Percentiles rank a stretch among this genome's conserved stretches.
These are phyloP conservation scores for Hansenula lynferdii DNA, from an alignment of 1,139 yeast species.

Conservation along the genomic window DNA sequence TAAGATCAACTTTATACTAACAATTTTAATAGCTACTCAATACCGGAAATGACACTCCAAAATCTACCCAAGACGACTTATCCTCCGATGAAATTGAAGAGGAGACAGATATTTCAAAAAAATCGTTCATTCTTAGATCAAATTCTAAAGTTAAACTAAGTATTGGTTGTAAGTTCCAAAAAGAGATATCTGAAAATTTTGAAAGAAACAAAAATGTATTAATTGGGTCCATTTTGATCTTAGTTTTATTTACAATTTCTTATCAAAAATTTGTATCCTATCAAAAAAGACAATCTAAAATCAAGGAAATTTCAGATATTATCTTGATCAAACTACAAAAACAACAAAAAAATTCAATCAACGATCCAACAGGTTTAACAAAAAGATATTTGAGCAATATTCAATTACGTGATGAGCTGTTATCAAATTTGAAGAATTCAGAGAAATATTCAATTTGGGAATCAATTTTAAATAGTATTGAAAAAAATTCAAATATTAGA, in stretches of 20 bases:
- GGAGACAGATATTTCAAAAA: conserved; percentile 32
- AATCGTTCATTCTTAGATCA: conserved; percentile 61
- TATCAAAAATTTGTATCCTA: conserved; percentile 34
- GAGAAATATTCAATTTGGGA: conserved; percentile 57
- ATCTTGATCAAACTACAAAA: conserved; percentile 42
- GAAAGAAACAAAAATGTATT: conserved; percentile 37
- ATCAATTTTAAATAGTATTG: conserved; percentile 53
- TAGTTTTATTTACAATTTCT: conserved; percentile 23
- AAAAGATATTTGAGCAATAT: conserved; percentile 61
- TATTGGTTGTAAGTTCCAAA: conserved; percentile 54
- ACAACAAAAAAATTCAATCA: conserved; percentile 30
- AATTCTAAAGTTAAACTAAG: conserved; percentile 64
- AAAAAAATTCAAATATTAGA: conserved; percentile 59
- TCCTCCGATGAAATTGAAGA: conserved; percentile 31
- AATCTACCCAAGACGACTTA: conserved; percentile 24
- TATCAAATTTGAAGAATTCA: conserved; percentile 40
- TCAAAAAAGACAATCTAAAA: conserved; percentile 33
- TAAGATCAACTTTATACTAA: conserved; percentile 22
- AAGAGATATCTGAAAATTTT: conserved; percentile 47
- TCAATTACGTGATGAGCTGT: conserved; percentile 70
- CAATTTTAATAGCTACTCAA: conserved; percentile 24
- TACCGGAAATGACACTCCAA: conserved; percentile 22
- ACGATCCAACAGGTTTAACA: conserved; percentile 31
- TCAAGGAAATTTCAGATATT: conserved; percentile 27
- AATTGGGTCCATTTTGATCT: conserved; percentile 23